These are phyloP conservation scores for Fusarium agapanthi DNA, from an alignment of 2,329 filamentous ascomycete species.

Conservation along the genomic window DNA sequence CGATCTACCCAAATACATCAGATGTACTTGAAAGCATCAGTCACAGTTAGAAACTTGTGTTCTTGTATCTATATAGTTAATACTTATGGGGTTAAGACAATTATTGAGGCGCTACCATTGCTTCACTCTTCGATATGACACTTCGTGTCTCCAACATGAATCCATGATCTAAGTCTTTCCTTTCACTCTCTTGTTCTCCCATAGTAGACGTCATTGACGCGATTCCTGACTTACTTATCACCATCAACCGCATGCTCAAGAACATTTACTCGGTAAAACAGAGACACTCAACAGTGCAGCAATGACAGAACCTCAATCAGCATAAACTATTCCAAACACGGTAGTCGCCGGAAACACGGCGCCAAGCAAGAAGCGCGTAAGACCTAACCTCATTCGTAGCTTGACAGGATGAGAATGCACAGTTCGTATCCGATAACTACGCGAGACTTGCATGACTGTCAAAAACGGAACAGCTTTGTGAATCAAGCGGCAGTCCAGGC, in stretches of 20 bases:
- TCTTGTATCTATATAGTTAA: constrained; percentile 1
- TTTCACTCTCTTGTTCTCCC: no score
- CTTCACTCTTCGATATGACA: background rate
- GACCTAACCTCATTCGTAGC: background rate
- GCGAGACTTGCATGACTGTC: background rate
- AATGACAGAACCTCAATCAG: background rate
- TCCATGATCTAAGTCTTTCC: no score
- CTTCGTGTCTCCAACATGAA: no score
- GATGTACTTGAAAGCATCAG: background rate
- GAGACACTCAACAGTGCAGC: no score
- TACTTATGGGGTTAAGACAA: background rate
- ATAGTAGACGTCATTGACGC: background rate
- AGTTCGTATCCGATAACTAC: background rate
- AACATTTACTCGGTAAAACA: background rate
- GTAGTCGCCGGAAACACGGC: background rate
- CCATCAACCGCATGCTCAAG: accelerated
- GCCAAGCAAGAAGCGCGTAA: background rate
- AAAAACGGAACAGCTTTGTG: background rate
- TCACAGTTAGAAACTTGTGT: background rate
- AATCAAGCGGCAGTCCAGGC: no score
- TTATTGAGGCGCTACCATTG: background rate
- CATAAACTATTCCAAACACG: background rate
- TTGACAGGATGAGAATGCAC: background rate
- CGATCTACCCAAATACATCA: no score
- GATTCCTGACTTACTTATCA: background rate